A percentile compares a stretch with the other conserved stretches of the same genome.
phyloP scores from a whole-genome alignment of 768 basidiomycete species.

The Boletus rubroflammeus region DNA sequence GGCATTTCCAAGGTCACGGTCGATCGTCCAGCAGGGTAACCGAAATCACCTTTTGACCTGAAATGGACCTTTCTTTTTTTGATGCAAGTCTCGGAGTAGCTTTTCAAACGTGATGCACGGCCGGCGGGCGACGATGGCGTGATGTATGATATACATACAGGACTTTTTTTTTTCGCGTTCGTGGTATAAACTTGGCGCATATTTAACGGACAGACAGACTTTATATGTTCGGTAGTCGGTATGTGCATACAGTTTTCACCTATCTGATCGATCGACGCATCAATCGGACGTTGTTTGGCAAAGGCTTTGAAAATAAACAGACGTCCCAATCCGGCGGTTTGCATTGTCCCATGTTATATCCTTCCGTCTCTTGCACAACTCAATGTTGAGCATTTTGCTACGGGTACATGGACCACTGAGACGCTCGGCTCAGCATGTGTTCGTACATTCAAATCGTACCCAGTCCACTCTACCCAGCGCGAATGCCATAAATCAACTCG shows the following conservation, averaged over 20 bases:
- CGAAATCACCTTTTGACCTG: constrained; percentile 9
- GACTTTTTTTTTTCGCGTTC: background rate
- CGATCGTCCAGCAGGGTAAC: constrained; percentile 14
- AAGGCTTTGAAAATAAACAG: constrained; percentile 17
- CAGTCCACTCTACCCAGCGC: constrained; percentile 10
- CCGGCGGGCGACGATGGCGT: background rate
- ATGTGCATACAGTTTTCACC: too few species aligned
- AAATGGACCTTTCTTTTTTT: background rate
- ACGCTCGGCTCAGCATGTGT: constrained; percentile 9
- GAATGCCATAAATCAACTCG: constrained; percentile 27
- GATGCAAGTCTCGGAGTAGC: background rate
- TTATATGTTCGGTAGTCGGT: too few species aligned
- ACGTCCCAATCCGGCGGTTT: background rate
- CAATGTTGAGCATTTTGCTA: constrained; percentile 11
- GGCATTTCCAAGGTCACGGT: background rate
- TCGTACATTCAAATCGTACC: constrained; percentile 6
- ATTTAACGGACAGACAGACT: background rate
- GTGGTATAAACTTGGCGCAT: background rate
- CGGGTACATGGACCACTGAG: constrained; percentile 15
- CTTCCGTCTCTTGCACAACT: background rate
- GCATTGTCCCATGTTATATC: background rate
- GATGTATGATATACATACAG: background rate
- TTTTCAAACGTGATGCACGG: background rate
- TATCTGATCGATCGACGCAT: too few species aligned
- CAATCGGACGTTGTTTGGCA: constrained; percentile 14